phyloP scores from a whole-genome alignment of 257 asterid species.

The Cordia subcordata region DNA sequence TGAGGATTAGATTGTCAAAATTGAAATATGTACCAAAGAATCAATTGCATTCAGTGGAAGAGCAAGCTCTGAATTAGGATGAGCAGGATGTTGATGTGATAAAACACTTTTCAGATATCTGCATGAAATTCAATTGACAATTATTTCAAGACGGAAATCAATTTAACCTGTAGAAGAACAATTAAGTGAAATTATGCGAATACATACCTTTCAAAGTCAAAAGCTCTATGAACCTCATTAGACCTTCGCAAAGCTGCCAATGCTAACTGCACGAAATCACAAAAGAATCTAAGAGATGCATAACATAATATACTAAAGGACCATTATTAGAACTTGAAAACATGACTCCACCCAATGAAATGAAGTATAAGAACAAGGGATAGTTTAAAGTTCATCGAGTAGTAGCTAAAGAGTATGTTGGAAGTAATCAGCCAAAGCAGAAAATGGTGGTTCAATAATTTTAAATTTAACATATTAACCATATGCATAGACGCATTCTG shows the following conservation, averaged over 20 bases:
- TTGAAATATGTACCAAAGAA: conserved; percentile 43
- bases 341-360: too few relatives aligned
- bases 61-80: conserved; percentile 44
- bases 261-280: conserved; percentile 61
- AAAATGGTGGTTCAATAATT: too few relatives aligned
- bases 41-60: conserved; percentile 47
- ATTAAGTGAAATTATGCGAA: conserved; percentile 12
- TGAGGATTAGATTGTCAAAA: not conserved
- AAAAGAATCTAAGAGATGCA: not conserved
- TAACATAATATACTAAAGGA: too few relatives aligned
- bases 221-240: conserved; percentile 31
- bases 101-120: conserved; percentile 64
- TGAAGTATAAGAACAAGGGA: too few relatives aligned
- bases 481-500: too few relatives aligned
- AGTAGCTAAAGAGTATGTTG: too few relatives aligned
- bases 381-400: too few relatives aligned
- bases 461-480: too few relatives aligned
- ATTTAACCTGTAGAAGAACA: conserved; percentile 2
- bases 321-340: too few relatives aligned
- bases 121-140: conserved; percentile 21
- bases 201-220: conserved; percentile 90
- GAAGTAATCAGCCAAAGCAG: too few relatives aligned
- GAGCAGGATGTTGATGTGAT: conserved; percentile 60
- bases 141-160: conserved; percentile 21
- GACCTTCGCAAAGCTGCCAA: conserved; percentile 75